Base-by-base conservation (phyloP, 192 early-diverging fungal species). In the Blastocladiella britannica region DNA sequence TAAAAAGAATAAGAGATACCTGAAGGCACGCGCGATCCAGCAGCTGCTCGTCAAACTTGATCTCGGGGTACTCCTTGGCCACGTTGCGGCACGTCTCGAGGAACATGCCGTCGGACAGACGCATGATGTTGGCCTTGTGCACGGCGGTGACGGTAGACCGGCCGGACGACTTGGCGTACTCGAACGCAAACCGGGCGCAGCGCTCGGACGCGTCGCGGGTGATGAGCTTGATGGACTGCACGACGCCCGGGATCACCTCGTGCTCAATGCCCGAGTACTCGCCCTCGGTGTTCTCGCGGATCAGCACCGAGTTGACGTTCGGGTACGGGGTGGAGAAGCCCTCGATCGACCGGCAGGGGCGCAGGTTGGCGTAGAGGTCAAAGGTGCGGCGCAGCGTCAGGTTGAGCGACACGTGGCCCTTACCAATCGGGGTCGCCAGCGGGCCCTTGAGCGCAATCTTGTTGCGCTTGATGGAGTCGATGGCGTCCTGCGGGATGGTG, bases 211-310 rank as follows among this genome's bases (percentile, higher is more conserved):
- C 94, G 29, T 90, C 83, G 69, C 81, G 81, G 63, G 94, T 98
- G 63, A 98, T 98, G 65, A 98, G 80, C 80, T 98, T 98, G 77
- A 98, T 95, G 62, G 87, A 91, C 75, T 98, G 94, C 59, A 98
- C 89, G 56, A 95, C 91, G 51, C 94, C 94, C 65, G 85, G 80
- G 53, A 97, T 85, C 4, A 97, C 76, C 62, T 77, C 79, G 73
- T 95, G 91, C 74, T 97, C 93, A 65, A 97, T 94, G 37, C 94
- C 94, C 66, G 88, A 92, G 80, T 98, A 98, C 75, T 98, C 94
- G 62, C 94, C 94, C 74, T 98, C 94, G 23, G 94, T 98, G 82
- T 98, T 98, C 71, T 98, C 94, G 68, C 94, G 88, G 69, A 98
- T 98, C 62, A 98, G 77, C 47, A 98, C 94, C 20, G 91, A 89